Evolutionary conservation across 768 basidiomycete species (phyloP), one percentile per base, ranked within the genome.

Genomic region (Agrocybe praecox): DNA sequence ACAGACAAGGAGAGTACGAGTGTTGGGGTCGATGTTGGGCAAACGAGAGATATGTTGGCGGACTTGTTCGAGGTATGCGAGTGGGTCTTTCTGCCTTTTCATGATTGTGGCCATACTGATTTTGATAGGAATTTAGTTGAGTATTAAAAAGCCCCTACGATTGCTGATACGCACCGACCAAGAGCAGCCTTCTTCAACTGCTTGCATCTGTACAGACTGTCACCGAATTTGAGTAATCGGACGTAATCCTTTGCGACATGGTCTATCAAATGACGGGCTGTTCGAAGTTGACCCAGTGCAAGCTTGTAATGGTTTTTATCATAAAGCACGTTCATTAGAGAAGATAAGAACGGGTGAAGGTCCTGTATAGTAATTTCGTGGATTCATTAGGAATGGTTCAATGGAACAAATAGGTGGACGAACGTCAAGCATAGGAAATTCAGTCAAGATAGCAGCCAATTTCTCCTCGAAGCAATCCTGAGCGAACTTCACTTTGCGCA

Each of bases 221-320:
- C 97, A 52, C 96, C 97, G 66, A 99, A 99, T 72, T 99, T 98
- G 67, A 99, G 85, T 53, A 99, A 79, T 55, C 96, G 89, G 61
- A 92, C 89, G 74, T 98, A 98, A 72, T 99, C 97, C 71, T 98
- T 98, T 45, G 90, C 93, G 56, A 99, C 91, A 34, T 96, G 93
- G 74, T 97, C 95, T 65, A 98, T 97, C 49, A 99, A 80, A 83
- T 99, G 97, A 36, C 90, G 83, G 1, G 92, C 92, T 1, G 97
- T 99, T 62, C 96, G 89, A 57, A 99, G 85, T 70, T 99, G 97
- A 57, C 97, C 96, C 44, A 99, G 80, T 2, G 97, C 97, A 51
- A 99, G 90, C 76, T 98, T 98, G 85, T 98, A 98, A 71, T 99
- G 96, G 70, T 98, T 98, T 78, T 98, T 98, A 83, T 99, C 97